These are phyloP conservation scores for Niveomyces coronatus DNA, from an alignment of 2,329 filamentous ascomycete genomes.

Conservation along the genomic window DNA sequence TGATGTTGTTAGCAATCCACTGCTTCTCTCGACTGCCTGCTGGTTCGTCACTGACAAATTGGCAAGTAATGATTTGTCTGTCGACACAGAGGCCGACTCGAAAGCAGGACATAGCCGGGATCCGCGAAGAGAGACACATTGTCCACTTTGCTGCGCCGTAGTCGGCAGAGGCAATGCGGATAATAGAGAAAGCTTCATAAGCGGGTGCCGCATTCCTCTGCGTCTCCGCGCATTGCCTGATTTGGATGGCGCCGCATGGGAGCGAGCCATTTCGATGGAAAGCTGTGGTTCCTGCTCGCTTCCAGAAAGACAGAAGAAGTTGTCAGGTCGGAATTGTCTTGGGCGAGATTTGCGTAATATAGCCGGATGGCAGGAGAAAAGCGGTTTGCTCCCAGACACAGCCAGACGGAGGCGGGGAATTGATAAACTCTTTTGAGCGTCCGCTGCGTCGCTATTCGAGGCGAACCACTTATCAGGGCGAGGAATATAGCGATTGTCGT, in stretches of 20 bases:
- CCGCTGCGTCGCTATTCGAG: too few relatives aligned
- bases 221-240: slow-evolving; percentile 10
- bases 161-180: slow-evolving; percentile 19
- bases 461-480: too few relatives aligned
- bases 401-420: too few relatives aligned
- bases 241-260: slow-evolving; percentile 3
- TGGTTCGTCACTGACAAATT: slow-evolving; percentile 55
- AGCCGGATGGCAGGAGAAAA: not conserved
- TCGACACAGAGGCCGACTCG: slow-evolving; percentile 60
- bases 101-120: slow-evolving; percentile 67
- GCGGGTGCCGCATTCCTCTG: slow-evolving; percentile 13
- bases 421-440: too few relatives aligned
- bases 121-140: slow-evolving; percentile 57
- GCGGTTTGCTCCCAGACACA: too few relatives aligned
- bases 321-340: not conserved
- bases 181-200: slow-evolving; percentile 16
- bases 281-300: not conserved
- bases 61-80: slow-evolving; percentile 42
- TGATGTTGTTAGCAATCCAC: slow-evolving; percentile 13
- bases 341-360: not conserved
- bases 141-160: slow-evolving; percentile 23
- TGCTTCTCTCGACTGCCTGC: too few relatives aligned
- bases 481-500: too few relatives aligned
- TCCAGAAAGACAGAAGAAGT: not conserved
- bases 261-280: slow-evolving; percentile 3